phyloP scores from a whole-genome alignment of 805 yeast genomes.

The Komagataella ulmi region DNA sequence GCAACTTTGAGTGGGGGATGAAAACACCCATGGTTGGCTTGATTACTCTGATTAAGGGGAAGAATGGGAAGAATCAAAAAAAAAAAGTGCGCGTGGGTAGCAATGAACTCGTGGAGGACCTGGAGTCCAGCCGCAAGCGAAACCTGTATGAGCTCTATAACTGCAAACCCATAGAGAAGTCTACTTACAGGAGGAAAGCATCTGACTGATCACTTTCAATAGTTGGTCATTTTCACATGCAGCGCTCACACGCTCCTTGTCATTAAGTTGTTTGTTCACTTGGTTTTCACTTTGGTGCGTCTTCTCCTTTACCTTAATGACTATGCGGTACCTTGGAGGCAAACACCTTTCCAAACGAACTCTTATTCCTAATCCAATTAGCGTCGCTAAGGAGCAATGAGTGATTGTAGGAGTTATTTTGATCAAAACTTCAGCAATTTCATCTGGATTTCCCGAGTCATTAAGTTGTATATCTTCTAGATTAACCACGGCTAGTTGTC shows the following conservation, averaged over 20 bases:
- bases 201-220: constrained; percentile 77
- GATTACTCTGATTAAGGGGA: background rate
- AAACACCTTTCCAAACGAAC: constrained; percentile 83
- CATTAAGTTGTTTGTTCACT: constrained; percentile 92
- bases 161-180: background rate
- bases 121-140: background rate
- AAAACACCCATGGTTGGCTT: constrained; percentile 30
- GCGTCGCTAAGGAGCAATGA: constrained; percentile 91
- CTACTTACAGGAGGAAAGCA: constrained; percentile 69
- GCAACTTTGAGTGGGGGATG: constrained; percentile 27
- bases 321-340: constrained; percentile 72
- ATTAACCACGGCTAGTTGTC: constrained; percentile 89
- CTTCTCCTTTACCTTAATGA: constrained; percentile 75
- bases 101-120: background rate
- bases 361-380: constrained; percentile 88
- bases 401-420: constrained; percentile 95
- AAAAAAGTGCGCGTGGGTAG: background rate
- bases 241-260: constrained; percentile 95
- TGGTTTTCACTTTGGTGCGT: constrained; percentile 93
- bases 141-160: background rate
- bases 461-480: constrained; percentile 63
- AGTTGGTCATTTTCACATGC: constrained; percentile 96
- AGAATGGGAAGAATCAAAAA: background rate
- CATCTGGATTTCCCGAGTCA: constrained; percentile 36
- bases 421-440: constrained; percentile 65